Evolutionary conservation across 345 rosid genomes (phyloP).

Genomic region (Murraya paniculata): DNA sequence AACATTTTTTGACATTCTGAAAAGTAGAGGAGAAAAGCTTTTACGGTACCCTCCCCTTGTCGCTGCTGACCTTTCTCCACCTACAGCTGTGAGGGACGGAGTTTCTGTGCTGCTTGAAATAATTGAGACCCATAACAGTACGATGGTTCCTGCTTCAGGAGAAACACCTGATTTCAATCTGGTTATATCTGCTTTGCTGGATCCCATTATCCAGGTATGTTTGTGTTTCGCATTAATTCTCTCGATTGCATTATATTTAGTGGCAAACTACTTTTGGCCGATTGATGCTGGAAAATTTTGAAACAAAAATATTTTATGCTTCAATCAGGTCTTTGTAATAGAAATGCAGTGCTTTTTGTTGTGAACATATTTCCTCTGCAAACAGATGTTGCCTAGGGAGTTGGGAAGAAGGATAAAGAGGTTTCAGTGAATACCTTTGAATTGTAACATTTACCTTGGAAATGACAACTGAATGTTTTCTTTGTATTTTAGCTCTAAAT

Average conservation of each 20-base stretch:
- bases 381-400: background rate
- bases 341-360: background rate
- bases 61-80: constrained; percentile 89
- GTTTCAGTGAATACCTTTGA: background rate
- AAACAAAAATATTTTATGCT: background rate
- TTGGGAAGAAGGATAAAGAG: background rate
- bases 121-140: constrained; percentile 75
- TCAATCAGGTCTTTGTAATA: background rate
- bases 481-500: background rate
- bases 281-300: background rate
- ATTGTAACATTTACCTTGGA: background rate
- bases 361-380: background rate
- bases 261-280: background rate
- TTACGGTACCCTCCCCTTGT: constrained; percentile 95
- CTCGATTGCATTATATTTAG: background rate
- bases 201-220: constrained; percentile 88
- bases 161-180: constrained; percentile 71
- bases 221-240: constrained; percentile 1
- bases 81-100: constrained; percentile 92
- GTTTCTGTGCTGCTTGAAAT: constrained; percentile 87
- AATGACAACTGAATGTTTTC: background rate
- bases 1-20: constrained; percentile 88
- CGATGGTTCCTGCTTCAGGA: constrained; percentile 76
- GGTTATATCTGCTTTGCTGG: constrained; percentile 79
- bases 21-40: constrained; percentile 90